Percentiles rank a stretch among this genome's conserved stretches.
These are phyloP conservation scores for Lepidopterella palustris DNA, from an alignment of 495 filamentous ascomycete genomes.

Conservation along the genomic window DNA sequence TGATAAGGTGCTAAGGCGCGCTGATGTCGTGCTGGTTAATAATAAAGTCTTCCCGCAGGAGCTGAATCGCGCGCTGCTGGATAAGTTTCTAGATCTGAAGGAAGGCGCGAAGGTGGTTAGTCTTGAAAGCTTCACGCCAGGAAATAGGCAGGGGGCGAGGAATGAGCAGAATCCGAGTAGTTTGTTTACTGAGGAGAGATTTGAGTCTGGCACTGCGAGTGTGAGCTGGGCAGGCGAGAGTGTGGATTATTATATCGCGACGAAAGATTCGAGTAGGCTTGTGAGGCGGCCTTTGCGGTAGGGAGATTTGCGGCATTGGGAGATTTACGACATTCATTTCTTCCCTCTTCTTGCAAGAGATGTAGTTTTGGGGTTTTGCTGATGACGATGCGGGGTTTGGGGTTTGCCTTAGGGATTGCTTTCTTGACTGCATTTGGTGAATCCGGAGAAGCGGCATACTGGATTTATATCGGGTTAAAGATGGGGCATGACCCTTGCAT, in stretches of 20 bases:
- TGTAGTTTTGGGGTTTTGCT: too few species aligned
- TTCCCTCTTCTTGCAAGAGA: too few species aligned
- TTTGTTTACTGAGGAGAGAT: slow-evolving; percentile 65
- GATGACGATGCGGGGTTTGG: too few species aligned
- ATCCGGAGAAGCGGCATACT: too few species aligned
- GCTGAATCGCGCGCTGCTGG: slow-evolving; percentile 77
- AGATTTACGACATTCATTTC: too few species aligned
- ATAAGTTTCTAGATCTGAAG: slow-evolving; percentile 91
- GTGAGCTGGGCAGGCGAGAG: slow-evolving; percentile 89
- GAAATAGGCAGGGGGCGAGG: slow-evolving; percentile 59
- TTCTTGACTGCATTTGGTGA: too few species aligned
- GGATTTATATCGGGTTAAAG: too few species aligned
- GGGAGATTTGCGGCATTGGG: too few species aligned
- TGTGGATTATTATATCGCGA: slow-evolving; percentile 82
- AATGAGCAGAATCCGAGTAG: slow-evolving; percentile 72
- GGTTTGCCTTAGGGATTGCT: too few species aligned
- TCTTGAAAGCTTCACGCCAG: slow-evolving; percentile 71
- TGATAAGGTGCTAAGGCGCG: slow-evolving; percentile 62
- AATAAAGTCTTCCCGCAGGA: slow-evolving; percentile 88
- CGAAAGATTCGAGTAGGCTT: slow-evolving; percentile 50
- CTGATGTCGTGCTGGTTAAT: slow-evolving; percentile 92
- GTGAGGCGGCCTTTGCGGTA: too few species aligned
- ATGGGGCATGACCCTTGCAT: too few species aligned
- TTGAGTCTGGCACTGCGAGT: slow-evolving; percentile 69
- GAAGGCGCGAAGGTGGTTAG: slow-evolving; percentile 83